Evolutionary conservation across 176 grass and related monocot species (phyloP), one percentile per base, ranked within the genome.

Genomic region (Neostapfia colusana): DNA sequence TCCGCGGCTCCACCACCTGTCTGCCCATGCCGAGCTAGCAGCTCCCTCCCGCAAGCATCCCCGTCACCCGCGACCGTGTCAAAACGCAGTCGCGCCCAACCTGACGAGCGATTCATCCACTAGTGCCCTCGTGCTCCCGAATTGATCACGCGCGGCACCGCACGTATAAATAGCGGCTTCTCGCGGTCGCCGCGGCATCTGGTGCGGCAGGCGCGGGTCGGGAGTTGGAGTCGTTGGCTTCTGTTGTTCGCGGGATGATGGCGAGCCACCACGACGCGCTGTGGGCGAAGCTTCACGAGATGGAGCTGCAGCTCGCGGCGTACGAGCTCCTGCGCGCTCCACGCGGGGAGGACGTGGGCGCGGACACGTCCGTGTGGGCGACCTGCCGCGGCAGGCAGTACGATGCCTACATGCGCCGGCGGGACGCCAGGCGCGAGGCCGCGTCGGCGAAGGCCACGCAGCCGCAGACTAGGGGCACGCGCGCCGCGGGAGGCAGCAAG

Each of bases 361-460:
- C 3, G 2, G 26, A 3, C 56, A 17, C 12, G 17, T 20, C 31
- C 31, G 9, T 49, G 54, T 1, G 65, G 20, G 1, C 40, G 20
- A 53, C 73, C n/a, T 61, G 83, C 61, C 78, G 81, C 15, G 91
- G 91, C 58, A 78, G 79, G 55, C 67, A 76, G 70, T 93, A 93
- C 59, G 88, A 85, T 2, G 77, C 70, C 10, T 93, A 93, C 64
- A 80, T 85, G 84, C 81, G 80, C 66, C 86, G 67, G 12, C 82
- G 91, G 20, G 85, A 88, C 28, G 82, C 82, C 49, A 90, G 81
- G 88, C 88, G 86, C 67, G 62, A 54, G 53, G 65, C 44, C 35
- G 73, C 40, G 66, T 39, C 63, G 36, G 45, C 45, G 80, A 28
- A 27, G 10, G 15, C 46, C 46, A 34, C 15, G 20, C 58, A 65